A percentile compares a stretch with the other conserved stretches of the same genome.
Conservation (phyloP, 2,329 filamentous ascomycete species). For the Huntiella omanensis region DNA sequence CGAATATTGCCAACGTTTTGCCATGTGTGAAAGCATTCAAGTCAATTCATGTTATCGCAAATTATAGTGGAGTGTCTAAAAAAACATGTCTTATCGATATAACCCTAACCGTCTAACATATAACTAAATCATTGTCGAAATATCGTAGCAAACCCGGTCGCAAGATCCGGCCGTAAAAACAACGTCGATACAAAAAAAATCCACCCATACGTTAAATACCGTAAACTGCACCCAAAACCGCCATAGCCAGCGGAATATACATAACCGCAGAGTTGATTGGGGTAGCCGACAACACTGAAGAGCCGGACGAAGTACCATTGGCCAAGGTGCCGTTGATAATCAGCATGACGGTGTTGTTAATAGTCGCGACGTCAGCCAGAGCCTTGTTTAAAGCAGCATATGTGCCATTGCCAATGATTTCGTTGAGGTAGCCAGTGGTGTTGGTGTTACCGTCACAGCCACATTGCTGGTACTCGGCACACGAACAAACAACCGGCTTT, state of each 20-base stretch:
- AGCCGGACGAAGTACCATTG: constrained; percentile 36
- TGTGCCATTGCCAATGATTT: constrained; percentile 46
- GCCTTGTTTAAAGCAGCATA: constrained; percentile 39
- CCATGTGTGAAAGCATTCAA: background rate
- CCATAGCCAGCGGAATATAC: constrained; percentile 30
- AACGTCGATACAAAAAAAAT: too few species aligned
- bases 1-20: too few species aligned
- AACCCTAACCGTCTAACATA: background rate
- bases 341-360: constrained; percentile 43
- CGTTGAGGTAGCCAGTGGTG: constrained; percentile 37
- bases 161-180: background rate
- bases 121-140: background rate
- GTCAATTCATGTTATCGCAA: background rate
- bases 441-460: constrained; percentile 53
- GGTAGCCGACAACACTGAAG: constrained; percentile 9
- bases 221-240: constrained; percentile 25
- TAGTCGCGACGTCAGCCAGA: constrained; percentile 37
- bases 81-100: background rate
- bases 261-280: constrained; percentile 20
- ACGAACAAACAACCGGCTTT: constrained; percentile 25
- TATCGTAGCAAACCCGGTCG: background rate
- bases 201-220: background rate
- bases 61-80: background rate
- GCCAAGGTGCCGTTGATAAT: constrained; percentile 60
- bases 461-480: constrained; percentile 32